Base-by-base conservation (phyloP, 306 rosid genomes). In the Vigna angularis region DNA sequence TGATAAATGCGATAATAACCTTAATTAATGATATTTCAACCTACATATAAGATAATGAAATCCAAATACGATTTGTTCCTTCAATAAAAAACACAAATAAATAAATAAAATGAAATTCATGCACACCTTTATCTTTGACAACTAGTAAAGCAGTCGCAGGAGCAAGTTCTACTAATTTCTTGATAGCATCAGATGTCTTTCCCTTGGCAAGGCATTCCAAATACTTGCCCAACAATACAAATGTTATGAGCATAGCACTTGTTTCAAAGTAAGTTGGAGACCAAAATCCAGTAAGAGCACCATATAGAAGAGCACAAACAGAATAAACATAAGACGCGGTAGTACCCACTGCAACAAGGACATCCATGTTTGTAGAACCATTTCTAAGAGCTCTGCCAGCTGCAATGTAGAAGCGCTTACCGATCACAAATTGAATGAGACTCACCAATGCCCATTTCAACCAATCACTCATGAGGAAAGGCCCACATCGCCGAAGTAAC, bases 321-420 rank as follows among this genome's bases (percentile, higher is more conserved):
- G 99, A 96, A 85, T 96, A 96, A 77, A 87, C 81, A n/a, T 96
- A 96, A 69, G 99, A 88, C 53, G 98, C 99, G 0, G 99, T 91
- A 65, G 99, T 96, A 75, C 99, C 99, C 93, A 96, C 83, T 48
- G 98, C 98, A 83, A 96, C 96, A 82, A 96, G 84, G 77, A 96
- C 99, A 80, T 96, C 99, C 99, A 96, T 96, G 87, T 96, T 96
- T 47, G 98, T 91, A 20, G 99, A 90, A 85, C 99, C 96, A 79
- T 96, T 96, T 81, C 93, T 90, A 66, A 96, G 93, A 76, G 99
- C 99, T 90, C 99, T 91, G 71, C 84, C 86, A 75, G 99, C 99
- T 61, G 96, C 99, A 52, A 93, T 55, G 64, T 96, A 96, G 85
- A 96, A 96, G 65, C 99, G 98, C 84, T 90, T 96, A 66, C 99